phyloP scores from a whole-genome alignment of 2,329 filamentous ascomycete genomes.

The Aspergillus aculeatus region DNA sequence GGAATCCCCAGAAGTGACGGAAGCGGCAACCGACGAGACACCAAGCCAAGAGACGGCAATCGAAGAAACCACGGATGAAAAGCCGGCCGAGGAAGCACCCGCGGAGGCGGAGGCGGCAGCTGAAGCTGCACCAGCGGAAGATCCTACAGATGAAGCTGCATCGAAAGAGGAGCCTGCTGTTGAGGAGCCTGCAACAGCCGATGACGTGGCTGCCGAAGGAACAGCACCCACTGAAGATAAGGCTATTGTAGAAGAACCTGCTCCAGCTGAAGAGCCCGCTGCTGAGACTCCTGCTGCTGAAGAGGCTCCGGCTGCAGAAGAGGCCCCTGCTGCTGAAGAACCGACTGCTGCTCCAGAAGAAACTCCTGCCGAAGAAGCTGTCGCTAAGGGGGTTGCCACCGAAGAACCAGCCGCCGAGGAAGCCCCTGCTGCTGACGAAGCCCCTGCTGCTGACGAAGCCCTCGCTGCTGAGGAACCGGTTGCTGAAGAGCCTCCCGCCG shows the following conservation, averaged over 20 bases:
- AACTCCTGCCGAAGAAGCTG: conserved; percentile 17
- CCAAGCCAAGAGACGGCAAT: background rate
- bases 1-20: conserved; percentile 13
- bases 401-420: conserved; percentile 20
- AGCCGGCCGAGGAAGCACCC: conserved; percentile 13
- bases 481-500: conserved; percentile 19
- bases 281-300: conserved; percentile 5
- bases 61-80: conserved; percentile 13
- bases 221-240: background rate
- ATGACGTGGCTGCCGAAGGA: conserved; percentile 1
- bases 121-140: background rate
- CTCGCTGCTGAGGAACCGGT: conserved; percentile 18
- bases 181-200: background rate
- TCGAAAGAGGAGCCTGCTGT: background rate
- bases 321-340: conserved; percentile 16
- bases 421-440: conserved; percentile 17
- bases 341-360: conserved; percentile 3
- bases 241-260: no score
- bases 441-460: conserved; percentile 16
- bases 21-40: background rate
- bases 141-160: conserved; percentile 13
- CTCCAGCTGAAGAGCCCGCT: conserved; percentile 7
- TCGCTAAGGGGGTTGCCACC: conserved; percentile 11
- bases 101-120: conserved; percentile 16
- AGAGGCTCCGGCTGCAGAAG: conserved; percentile 16